Conservation (phyloP, 805 yeast species). For the Ogataea methanolica region DNA sequence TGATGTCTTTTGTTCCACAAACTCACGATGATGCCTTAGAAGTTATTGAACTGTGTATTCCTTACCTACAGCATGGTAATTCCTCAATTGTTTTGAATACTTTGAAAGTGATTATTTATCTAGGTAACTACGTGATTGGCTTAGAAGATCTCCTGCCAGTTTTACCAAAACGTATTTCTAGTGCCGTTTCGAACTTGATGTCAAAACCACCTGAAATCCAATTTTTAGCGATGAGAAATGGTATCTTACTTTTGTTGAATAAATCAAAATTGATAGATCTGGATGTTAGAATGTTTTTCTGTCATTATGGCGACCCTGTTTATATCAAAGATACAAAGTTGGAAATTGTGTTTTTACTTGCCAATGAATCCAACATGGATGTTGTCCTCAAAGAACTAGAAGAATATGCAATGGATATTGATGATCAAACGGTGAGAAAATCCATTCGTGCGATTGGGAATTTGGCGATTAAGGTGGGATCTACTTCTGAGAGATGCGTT, state of each 20-base stretch:
- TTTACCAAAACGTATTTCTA: constrained; percentile 56
- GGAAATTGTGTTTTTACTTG: constrained; percentile 78
- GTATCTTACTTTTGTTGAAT: constrained; percentile 66
- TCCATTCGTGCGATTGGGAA: constrained; percentile 89
- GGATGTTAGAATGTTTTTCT: constrained; percentile 78
- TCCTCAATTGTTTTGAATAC: constrained; percentile 78
- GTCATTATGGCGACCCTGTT: constrained; percentile 79
- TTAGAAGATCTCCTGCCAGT: constrained; percentile 52
- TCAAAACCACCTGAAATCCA: constrained; percentile 80
- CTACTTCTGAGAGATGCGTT: constrained; percentile 61
- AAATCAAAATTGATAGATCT: constrained; percentile 54
- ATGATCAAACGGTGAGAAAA: constrained; percentile 79
- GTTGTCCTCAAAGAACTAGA: constrained; percentile 69
- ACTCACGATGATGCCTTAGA: constrained; percentile 58
- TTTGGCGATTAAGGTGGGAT: constrained; percentile 69
- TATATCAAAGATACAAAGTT: constrained; percentile 87
- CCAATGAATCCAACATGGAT: constrained; percentile 56
- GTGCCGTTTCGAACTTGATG: constrained; percentile 62
- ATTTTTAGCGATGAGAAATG: constrained; percentile 76
- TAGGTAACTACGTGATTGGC: constrained; percentile 62
- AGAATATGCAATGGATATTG: constrained; percentile 85
- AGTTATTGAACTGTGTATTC: constrained; percentile 59
- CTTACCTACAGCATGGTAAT: constrained; percentile 76
- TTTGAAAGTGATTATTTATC: constrained; percentile 64
- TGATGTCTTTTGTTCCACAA: constrained; percentile 70